Evolutionary conservation across 345 rosid species (phyloP), one percentile per base, ranked within the genome.

Genomic region (Garcia nutans): DNA sequence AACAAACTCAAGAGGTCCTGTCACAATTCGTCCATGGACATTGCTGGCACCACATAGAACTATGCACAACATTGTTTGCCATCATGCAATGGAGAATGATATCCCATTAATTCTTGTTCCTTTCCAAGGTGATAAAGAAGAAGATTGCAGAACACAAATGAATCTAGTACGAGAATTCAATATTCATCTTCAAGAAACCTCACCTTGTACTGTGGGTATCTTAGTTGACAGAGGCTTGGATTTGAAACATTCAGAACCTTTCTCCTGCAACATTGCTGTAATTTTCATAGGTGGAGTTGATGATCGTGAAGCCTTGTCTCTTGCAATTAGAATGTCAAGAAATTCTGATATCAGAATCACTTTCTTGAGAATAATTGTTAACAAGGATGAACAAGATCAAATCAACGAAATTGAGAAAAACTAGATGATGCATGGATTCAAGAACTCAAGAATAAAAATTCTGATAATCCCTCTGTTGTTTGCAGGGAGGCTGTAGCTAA

Each of bases 281-380:
- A 6, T 84, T 17, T 83, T 85, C 75, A 2, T 81, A 2, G 80
- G 86, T 1, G 83, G 88, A 0, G 44, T 63, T 11, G 82, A 81
- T 28, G 86, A 83, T 57, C 77, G 83, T 3, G 88, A 83, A 65
- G 85, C 86, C 49, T 42, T 81, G 61, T 15, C 83, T 6, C 59
- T 83, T 6, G 81, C 70, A 7, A n/a, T 50, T 11, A 74, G 86
- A 20, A 81, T 79, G 81, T 68, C 77, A 2, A 57, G 72, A 5
- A 73, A 75, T 41, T 78, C 76, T 17, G 33, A 54, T 16, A 68
- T 77, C 22, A 66, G n/a, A 8, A 66, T 84, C 8, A 74, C 72
- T 2, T 67, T 86, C 37, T 52, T 86, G 26, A 57, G n/a, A 57
- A 19, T 57, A 6, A 57, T 19, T 7, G 22, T 57, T 10, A 57